A percentile compares a stretch with the other conserved stretches of the same genome.
Evolutionary conservation across 1,139 yeast genomes (phyloP).

Genomic region (Lodderomyces margitis): DNA sequence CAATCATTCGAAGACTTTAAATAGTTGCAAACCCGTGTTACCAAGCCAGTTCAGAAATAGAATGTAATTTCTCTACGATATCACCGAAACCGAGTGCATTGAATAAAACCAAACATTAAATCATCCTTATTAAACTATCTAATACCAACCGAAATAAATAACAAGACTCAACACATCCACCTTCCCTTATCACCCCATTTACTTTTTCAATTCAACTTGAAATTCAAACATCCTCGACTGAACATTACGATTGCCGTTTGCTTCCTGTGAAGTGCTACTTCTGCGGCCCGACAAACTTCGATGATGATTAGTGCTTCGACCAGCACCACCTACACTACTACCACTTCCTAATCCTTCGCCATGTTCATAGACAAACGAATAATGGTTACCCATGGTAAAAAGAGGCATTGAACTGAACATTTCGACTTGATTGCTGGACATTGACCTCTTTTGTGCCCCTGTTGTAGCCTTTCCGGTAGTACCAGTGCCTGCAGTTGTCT

Average conservation of each 20-base stretch:
- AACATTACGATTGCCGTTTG: slow-evolving; percentile 26
- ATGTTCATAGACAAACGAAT: slow-evolving; percentile 21
- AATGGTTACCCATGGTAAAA: slow-evolving; percentile 18
- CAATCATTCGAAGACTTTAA: too few species aligned
- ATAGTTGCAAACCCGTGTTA: too few species aligned
- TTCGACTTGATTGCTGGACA: slow-evolving; percentile 1
- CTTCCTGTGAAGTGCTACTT: neutral
- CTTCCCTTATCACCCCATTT: slow-evolving; percentile 4
- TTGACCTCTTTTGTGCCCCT: slow-evolving; percentile 1
- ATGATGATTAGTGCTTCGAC: neutral
- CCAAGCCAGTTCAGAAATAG: too few species aligned
- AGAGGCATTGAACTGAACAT: slow-evolving; percentile 11
- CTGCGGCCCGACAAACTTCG: neutral
- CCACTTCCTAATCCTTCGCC: slow-evolving; percentile 11
- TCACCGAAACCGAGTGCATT: too few species aligned
- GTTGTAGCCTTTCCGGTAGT: too few species aligned
- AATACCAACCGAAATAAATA: slow-evolving; percentile 1
- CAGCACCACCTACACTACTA: neutral
- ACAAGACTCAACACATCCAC: neutral
- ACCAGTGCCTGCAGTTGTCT: neutral
- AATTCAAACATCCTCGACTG: slow-evolving; percentile 39
- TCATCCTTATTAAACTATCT: neutral
- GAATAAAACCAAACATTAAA: slow-evolving; percentile 1
- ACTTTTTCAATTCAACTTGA: slow-evolving; percentile 25
- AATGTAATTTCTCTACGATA: too few species aligned